A percentile compares a stretch with the other conserved stretches of the same genome.
phyloP scores from a whole-genome alignment of 495 filamentous ascomycete species.

The Penicillium pulvis region DNA sequence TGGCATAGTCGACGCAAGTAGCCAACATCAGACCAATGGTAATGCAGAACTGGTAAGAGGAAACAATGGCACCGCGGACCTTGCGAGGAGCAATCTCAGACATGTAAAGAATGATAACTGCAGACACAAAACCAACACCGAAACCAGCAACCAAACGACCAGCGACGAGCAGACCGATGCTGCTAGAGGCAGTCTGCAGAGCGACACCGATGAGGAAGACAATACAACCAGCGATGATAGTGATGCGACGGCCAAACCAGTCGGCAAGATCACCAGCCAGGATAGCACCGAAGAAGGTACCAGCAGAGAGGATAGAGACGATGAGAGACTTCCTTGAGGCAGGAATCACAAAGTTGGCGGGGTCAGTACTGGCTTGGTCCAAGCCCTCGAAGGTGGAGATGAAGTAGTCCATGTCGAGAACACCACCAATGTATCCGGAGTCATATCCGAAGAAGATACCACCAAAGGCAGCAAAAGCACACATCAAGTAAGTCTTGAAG shows the following conservation, averaged over 20 bases:
- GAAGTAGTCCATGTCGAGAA: slow-evolving; percentile 56
- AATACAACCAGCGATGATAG: slow-evolving; percentile 64
- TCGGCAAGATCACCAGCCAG: slow-evolving; percentile 72
- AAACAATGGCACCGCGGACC: slow-evolving; percentile 68
- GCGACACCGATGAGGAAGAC: slow-evolving; percentile 66
- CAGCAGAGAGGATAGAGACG: slow-evolving; percentile 71
- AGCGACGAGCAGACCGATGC: slow-evolving; percentile 59
- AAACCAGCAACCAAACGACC: slow-evolving; percentile 73
- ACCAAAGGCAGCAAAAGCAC: slow-evolving; percentile 60
- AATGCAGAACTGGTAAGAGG: slow-evolving; percentile 71
- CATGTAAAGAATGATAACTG: slow-evolving; percentile 76
- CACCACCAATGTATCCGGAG: slow-evolving; percentile 58
- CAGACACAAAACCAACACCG: slow-evolving; percentile 74
- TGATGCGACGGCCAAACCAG: slow-evolving; percentile 65
- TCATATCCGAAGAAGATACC: slow-evolving; percentile 61
- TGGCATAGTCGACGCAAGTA: slow-evolving; percentile 71
- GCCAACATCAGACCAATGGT: slow-evolving; percentile 74
- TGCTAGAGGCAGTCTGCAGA: slow-evolving; percentile 58
- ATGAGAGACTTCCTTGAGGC: slow-evolving; percentile 61
- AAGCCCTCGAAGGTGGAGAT: slow-evolving; percentile 43
- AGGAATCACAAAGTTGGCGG: slow-evolving; percentile 43
- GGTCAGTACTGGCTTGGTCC: slow-evolving; percentile 26
- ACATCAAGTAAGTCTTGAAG: slow-evolving; percentile 62
- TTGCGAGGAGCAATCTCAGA: slow-evolving; percentile 63
- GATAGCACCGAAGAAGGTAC: slow-evolving; percentile 76